Conservation (phyloP, 73 alveolate genomes). For the Strombidium stylifer region DNA sequence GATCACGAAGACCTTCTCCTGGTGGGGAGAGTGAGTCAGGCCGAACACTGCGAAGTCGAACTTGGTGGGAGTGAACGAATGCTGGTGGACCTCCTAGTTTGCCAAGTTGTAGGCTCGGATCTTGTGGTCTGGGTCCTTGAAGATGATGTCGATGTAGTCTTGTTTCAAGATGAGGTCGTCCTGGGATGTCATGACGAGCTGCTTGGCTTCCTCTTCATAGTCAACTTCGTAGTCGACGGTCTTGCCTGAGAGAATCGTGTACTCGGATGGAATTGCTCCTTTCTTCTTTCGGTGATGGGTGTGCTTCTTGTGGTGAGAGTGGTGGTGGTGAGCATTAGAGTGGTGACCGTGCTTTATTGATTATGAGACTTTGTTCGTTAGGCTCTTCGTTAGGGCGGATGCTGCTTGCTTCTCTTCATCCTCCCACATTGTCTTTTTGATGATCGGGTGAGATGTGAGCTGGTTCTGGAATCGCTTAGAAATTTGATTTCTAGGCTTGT, state of each 20-base stretch:
- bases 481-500: no score
- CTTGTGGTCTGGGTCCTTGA: not conserved
- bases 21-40: conserved; percentile 16
- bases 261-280: conserved; percentile 1
- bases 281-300: no score
- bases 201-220: conserved; percentile 38
- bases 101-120: conserved; percentile 4
- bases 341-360: no score
- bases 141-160: conserved; percentile 19
- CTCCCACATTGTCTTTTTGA: no score
- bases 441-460: no score
- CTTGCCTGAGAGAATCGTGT: conserved; percentile 17
- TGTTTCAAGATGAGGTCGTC: conserved; percentile 31
- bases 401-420: not conserved
- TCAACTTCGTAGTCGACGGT: conserved; percentile 34
- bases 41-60: conserved; percentile 28
- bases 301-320: no score
- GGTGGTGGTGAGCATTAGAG: no score
- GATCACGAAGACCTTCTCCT: conserved; percentile 26
- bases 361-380: no score
- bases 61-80: not conserved
- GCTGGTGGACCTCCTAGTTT: conserved; percentile 5
- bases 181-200: conserved; percentile 9
- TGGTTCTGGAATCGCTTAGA: no score
- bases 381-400: no score